Evolutionary conservation across 2,329 filamentous ascomycete genomes (phyloP).

Genomic region (Pseudogymnoascus pannorum): DNA sequence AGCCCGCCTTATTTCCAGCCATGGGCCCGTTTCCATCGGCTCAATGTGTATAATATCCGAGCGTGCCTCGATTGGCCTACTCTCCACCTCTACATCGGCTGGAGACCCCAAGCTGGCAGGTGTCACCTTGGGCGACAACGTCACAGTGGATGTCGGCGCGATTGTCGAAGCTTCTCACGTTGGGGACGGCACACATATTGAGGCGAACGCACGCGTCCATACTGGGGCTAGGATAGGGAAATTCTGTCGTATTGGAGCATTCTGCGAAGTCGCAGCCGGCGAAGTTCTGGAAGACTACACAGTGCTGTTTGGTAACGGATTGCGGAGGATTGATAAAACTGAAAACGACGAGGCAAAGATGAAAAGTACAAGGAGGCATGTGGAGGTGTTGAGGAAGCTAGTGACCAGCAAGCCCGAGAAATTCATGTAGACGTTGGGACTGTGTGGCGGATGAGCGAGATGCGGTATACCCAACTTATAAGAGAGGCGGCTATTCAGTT

Average conservation of each 20-base stretch:
- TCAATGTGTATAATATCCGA: constrained; percentile 79
- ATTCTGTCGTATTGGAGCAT: constrained; percentile 64
- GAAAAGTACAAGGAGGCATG: constrained; percentile 57
- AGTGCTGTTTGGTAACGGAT: constrained; percentile 61
- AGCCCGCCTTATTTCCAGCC: constrained; percentile 66
- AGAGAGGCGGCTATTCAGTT: background rate
- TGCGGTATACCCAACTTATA: background rate
- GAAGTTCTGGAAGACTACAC: constrained; percentile 58
- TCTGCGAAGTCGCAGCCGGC: constrained; percentile 50
- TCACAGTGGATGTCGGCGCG: constrained; percentile 53
- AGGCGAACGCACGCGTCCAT: constrained; percentile 53
- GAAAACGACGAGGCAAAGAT: constrained; percentile 57
- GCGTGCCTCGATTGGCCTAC: constrained; percentile 46
- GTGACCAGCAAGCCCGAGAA: constrained; percentile 57
- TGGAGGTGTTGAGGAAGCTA: constrained; percentile 58
- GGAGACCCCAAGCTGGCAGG: constrained; percentile 18
- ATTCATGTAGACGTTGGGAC: constrained; percentile 30
- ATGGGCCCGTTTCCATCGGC: constrained; percentile 73
- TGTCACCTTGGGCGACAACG: constrained; percentile 52
- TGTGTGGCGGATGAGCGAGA: background rate
- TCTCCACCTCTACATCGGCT: constrained; percentile 25
- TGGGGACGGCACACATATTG: constrained; percentile 51
- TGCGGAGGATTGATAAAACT: constrained; percentile 49
- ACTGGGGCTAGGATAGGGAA: constrained; percentile 55
- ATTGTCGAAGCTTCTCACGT: constrained; percentile 46